Base-by-base conservation (phyloP, 2,329 filamentous ascomycete species). In the Myotisia sp. region DNA sequence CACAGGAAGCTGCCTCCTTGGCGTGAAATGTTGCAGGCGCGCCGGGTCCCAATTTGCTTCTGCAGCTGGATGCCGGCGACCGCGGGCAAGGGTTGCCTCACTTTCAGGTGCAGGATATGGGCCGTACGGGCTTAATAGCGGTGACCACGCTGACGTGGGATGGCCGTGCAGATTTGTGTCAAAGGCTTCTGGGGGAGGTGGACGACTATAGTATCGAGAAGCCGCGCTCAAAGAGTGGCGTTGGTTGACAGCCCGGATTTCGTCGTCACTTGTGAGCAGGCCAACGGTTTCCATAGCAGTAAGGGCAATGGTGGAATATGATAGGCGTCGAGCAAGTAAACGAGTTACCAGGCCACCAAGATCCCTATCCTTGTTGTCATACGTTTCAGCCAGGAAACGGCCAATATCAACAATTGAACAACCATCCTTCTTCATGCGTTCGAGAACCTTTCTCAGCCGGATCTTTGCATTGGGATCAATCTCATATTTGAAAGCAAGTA, bases 331-430 rank as follows among this genome's bases (percentile, higher is more conserved):
- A 17, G 39, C 21, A n/a, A 42, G 36, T 31, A 45, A 21, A 5
- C 21, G 31, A 1, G 45, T 46, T 18, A 47, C 35, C 1, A 43
- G 12, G 1, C 23, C 17, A 5, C 36, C 36, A 6, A 46, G 38
- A 1, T 12, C 23, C 17, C 34, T 20, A 28, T 47, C 45, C 4
- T 31, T 34, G n/a, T 33, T 29, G 22, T 40, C 36, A 14, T 34
- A 34, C 4, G 26, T 23, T 7, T 26, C 16, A 8, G 37, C 39
- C 5, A 46, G 17, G 13, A 34, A 36, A n/a, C 33, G 23, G 1
- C 45, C 45, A 9, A 47, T 29, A 4, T 44, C 38, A 6, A 26
- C 29, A 3, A 27, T 33, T 2, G 44, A 29, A 28, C 42, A 37
- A 1, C 40, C 37, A 3, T 14, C n/a, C 2, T 36, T 24, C 9